A percentile compares a stretch with the other conserved stretches of the same genome.
Conservation (phyloP, 805 yeast genomes). For the Saccharomycopsis oosterbeekiorum region DNA sequence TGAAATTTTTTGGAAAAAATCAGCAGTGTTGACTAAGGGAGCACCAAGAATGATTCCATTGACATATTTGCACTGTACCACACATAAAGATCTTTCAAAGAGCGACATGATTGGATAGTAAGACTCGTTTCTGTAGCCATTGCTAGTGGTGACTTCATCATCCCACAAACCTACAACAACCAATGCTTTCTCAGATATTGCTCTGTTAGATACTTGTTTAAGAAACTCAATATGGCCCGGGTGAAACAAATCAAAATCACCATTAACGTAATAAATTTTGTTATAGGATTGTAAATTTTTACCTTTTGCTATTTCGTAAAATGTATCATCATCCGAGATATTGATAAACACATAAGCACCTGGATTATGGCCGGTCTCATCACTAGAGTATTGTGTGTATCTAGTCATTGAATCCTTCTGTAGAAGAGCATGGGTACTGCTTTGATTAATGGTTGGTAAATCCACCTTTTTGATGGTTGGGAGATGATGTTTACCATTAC, state of each 20-base stretch:
- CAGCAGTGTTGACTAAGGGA: slow-evolving; percentile 40
- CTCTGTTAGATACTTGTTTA: slow-evolving; percentile 34
- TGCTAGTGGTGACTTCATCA: slow-evolving; percentile 43
- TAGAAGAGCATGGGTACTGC: slow-evolving; percentile 20
- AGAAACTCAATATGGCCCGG: slow-evolving; percentile 85
- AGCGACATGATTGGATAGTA: slow-evolving; percentile 80
- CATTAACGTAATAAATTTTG: slow-evolving; percentile 49
- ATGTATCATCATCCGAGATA: slow-evolving; percentile 23
- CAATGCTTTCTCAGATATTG: slow-evolving; percentile 30
- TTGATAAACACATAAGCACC: slow-evolving; percentile 50
- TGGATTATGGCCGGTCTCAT: slow-evolving; percentile 44
- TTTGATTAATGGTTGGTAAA: background rate
- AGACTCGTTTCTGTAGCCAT: slow-evolving; percentile 38
- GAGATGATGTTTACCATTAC: slow-evolving; percentile 50
- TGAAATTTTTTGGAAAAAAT: slow-evolving; percentile 32
- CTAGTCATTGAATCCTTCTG: slow-evolving; percentile 31
- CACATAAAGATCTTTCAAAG: slow-evolving; percentile 78
- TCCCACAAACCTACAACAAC: slow-evolving; percentile 63
- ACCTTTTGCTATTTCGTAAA: slow-evolving; percentile 11
- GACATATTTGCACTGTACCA: slow-evolving; percentile 76
- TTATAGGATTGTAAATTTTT: slow-evolving; percentile 1
- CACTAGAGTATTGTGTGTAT: slow-evolving; percentile 51
- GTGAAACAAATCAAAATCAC: slow-evolving; percentile 86
- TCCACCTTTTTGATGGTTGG: slow-evolving; percentile 17
- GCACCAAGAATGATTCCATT: slow-evolving; percentile 71